Conservation (phyloP, 177 flowering plant genomes). For the Telopea speciosissima region DNA sequence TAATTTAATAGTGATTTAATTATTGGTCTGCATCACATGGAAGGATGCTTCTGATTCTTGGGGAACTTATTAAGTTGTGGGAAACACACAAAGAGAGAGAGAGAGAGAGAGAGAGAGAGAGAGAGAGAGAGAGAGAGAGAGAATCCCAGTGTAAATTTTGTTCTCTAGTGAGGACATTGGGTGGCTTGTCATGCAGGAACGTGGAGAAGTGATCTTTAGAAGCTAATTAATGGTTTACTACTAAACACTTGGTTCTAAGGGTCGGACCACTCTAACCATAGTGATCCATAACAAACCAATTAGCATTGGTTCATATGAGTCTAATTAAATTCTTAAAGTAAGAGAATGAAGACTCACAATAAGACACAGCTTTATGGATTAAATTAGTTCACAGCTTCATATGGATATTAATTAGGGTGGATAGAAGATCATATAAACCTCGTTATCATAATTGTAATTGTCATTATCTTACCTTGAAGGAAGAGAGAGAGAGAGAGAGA, state of each 20-base stretch:
- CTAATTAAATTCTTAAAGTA: not conserved
- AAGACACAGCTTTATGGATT: not conserved
- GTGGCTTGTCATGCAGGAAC: not conserved
- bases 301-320: not conserved
- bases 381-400: not conserved
- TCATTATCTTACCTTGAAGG: not conserved
- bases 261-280: not conserved
- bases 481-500: not conserved
- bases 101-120: not conserved
- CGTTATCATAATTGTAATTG: not conserved
- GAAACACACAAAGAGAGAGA: too few species aligned
- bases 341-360: too few species aligned
- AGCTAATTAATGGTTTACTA: not conserved
- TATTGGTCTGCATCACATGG: not conserved
- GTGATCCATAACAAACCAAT: not conserved
- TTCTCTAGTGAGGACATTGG: not conserved
- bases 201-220: not conserved
- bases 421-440: not conserved
- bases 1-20: not conserved
- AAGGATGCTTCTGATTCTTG: not conserved
- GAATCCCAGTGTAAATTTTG: not conserved
- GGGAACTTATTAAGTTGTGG: not conserved
- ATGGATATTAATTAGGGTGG: not conserved
- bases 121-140: not conserved
- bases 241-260: too few species aligned